Evolutionary conservation across 1,139 yeast species (phyloP).

Genomic region (Magnusiomyces clavatus): DNA sequence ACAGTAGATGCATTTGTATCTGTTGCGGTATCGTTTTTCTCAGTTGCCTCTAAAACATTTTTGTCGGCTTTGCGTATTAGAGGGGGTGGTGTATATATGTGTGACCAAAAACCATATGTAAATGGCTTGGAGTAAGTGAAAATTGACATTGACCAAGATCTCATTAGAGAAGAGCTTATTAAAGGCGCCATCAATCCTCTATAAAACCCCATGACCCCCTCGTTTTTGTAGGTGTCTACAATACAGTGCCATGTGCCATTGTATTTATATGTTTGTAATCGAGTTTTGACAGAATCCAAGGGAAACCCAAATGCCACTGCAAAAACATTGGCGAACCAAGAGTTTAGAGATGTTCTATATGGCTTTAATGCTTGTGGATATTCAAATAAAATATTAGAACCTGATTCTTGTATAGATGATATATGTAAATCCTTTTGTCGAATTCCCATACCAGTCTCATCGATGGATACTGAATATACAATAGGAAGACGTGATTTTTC

Average conservation of each 20-base stretch:
- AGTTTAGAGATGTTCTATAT: conserved; percentile 50
- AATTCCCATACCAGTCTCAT: too few relatives aligned
- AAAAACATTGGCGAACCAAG: conserved; percentile 55
- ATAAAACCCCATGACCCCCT: conserved; percentile 66
- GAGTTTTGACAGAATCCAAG: conserved; percentile 71
- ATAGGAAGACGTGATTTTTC: too few relatives aligned
- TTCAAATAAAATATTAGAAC: conserved; percentile 7
- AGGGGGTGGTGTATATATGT: conserved; percentile 18
- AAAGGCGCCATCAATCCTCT: conserved; percentile 39
- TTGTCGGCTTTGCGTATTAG: neutral
- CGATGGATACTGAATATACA: too few relatives aligned
- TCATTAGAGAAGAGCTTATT: conserved; percentile 18
- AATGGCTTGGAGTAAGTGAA: conserved; percentile 53
- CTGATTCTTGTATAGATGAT: too few relatives aligned
- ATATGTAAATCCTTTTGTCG: too few relatives aligned
- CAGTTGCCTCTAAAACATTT: neutral
- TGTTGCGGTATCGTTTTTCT: conserved; percentile 2
- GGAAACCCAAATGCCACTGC: conserved; percentile 78
- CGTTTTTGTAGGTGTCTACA: conserved; percentile 46
- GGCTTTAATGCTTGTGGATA: conserved; percentile 45
- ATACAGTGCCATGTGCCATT: conserved; percentile 53
- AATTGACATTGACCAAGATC: conserved; percentile 47
- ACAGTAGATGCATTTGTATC: conserved; percentile 8
- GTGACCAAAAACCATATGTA: conserved; percentile 21
- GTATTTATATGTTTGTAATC: conserved; percentile 75